phyloP scores from a whole-genome alignment of 257 asterid genomes.

The Coffea canephora region DNA sequence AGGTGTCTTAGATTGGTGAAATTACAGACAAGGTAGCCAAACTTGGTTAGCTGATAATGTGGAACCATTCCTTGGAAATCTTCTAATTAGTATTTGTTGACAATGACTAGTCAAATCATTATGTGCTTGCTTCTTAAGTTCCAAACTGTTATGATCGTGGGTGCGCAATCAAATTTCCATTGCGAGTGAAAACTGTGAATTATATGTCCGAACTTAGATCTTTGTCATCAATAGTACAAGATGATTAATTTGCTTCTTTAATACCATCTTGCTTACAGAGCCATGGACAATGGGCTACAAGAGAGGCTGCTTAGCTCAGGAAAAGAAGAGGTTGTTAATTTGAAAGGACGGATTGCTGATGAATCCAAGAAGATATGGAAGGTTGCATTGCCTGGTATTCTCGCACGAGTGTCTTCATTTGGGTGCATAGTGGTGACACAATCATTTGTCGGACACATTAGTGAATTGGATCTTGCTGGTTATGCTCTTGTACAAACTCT shows the following conservation, averaged over 20 bases:
- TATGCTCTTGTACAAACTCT: slow-evolving; percentile 78
- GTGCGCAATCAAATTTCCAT: no score
- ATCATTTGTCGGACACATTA: slow-evolving; percentile 64
- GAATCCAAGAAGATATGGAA: slow-evolving; percentile 85
- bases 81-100: no score
- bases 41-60: no score
- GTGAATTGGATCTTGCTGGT: slow-evolving; percentile 64
- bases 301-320: slow-evolving; percentile 49
- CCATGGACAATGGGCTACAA: slow-evolving; percentile 44
- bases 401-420: slow-evolving; percentile 65
- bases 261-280: slow-evolving; percentile 21
- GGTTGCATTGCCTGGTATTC: slow-evolving; percentile 77
- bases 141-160: no score
- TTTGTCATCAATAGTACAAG: background rate
- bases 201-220: background rate
- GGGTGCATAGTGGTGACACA: slow-evolving; percentile 69
- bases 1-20: no score
- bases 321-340: slow-evolving; percentile 36
- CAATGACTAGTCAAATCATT: no score
- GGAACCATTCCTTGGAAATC: no score
- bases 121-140: no score
- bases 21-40: no score
- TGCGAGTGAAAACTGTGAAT: no score
- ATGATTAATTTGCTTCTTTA: background rate
- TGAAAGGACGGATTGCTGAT: slow-evolving; percentile 44